These are phyloP conservation scores for Candida alai DNA, from an alignment of 805 yeast genomes.

Conservation along the genomic window DNA sequence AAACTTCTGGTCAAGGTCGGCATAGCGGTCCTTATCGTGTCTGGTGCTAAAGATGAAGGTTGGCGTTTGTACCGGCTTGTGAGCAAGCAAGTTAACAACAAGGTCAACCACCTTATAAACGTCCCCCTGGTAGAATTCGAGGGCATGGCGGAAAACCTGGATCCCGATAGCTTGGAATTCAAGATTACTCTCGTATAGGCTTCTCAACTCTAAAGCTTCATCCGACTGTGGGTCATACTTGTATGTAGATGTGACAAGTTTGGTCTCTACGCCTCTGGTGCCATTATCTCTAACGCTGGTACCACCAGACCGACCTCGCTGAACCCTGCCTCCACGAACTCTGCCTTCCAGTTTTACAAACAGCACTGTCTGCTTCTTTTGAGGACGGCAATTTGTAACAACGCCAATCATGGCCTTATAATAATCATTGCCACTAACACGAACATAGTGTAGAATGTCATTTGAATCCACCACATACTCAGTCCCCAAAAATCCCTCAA, in stretches of 20 bases:
- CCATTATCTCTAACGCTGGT: slow-evolving; percentile 1
- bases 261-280: not conserved
- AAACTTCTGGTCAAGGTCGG: slow-evolving; percentile 1
- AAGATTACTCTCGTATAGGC: slow-evolving; percentile 28
- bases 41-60: not conserved
- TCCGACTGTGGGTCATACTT: slow-evolving; percentile 15
- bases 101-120: slow-evolving; percentile 24
- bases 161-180: slow-evolving; percentile 32
- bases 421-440: slow-evolving; percentile 23
- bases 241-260: slow-evolving; percentile 6
- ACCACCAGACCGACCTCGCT: slow-evolving; percentile 15
- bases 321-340: slow-evolving; percentile 31
- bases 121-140: slow-evolving; percentile 45
- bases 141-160: slow-evolving; percentile 34
- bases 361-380: not conserved
- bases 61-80: slow-evolving; percentile 2
- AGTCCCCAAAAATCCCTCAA: slow-evolving; percentile 18
- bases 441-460: slow-evolving; percentile 17
- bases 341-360: too few species aligned
- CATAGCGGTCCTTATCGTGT: slow-evolving; percentile 2
- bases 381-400: slow-evolving; percentile 15
- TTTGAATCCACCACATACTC: slow-evolving; percentile 1
- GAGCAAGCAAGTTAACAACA: not conserved
- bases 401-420: slow-evolving; percentile 35
- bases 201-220: slow-evolving; percentile 31